Evolutionary conservation across 2,329 filamentous ascomycete genomes (phyloP).

Genomic region (Emericellopsis cladophorae): DNA sequence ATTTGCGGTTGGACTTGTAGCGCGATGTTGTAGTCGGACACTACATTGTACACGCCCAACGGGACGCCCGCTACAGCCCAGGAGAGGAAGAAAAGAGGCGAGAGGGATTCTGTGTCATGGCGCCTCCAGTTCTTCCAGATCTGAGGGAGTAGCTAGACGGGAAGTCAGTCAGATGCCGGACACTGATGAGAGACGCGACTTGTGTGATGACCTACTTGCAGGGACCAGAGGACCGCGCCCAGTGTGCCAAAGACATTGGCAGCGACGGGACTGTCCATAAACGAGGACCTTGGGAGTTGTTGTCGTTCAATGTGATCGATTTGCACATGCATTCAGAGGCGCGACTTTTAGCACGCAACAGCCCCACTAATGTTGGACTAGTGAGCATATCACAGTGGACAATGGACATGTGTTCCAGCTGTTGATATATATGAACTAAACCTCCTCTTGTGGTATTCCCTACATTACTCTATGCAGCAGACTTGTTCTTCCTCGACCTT

Average conservation of each 20-base stretch:
- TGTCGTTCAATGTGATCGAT: no score
- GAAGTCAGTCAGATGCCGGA: not conserved
- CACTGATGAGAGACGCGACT: not conserved
- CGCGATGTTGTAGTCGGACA: constrained; percentile 15
- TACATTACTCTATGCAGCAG: no score
- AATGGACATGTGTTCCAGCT: no score
- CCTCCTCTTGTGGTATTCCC: no score
- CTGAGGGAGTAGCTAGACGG: constrained; percentile 7
- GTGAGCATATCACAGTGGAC: no score
- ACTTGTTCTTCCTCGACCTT: no score
- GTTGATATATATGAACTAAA: not conserved
- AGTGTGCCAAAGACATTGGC: constrained; percentile 8
- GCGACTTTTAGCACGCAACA: no score
- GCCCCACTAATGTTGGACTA: no score
- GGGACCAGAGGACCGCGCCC: constrained; percentile 7
- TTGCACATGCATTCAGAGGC: no score
- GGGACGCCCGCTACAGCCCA: constrained; percentile 9
- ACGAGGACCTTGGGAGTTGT: no score
- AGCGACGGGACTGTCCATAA: constrained; percentile 6
- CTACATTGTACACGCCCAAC: constrained; percentile 14
- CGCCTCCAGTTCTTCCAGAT: constrained; percentile 7
- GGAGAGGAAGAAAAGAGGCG: constrained; percentile 6
- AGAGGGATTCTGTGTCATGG: constrained; percentile 5
- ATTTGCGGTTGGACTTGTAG: constrained; percentile 18
- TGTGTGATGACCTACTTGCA: constrained; percentile 5